phyloP scores from a whole-genome alignment of 192 early-diverging fungal species.

The Backusella tuberculispora region DNA sequence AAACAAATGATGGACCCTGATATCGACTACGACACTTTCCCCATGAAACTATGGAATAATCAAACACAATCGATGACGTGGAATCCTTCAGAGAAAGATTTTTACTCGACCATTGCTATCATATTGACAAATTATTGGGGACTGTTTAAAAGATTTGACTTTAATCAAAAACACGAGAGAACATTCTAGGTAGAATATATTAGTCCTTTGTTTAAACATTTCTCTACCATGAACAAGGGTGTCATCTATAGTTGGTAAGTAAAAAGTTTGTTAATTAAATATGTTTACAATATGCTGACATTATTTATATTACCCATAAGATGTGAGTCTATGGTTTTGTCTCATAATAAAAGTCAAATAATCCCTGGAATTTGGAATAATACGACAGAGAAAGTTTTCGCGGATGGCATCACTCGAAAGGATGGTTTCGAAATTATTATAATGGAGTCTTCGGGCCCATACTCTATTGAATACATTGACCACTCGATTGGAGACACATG shows the following conservation, averaged over 20 bases:
- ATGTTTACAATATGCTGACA: slow-evolving; percentile 2
- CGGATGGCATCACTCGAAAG: background rate
- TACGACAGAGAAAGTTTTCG: background rate
- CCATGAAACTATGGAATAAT: background rate
- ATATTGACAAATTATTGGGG: slow-evolving; percentile 1
- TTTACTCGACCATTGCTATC: background rate
- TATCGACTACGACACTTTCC: background rate
- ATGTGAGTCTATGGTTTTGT: background rate
- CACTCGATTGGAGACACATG: background rate
- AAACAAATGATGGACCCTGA: background rate
- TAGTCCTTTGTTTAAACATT: background rate
- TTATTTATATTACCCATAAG: background rate
- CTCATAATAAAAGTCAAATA: background rate
- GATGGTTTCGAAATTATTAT: background rate
- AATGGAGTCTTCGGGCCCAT: background rate
- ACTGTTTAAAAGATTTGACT: background rate
- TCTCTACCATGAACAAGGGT: background rate
- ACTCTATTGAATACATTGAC: background rate
- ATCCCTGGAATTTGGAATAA: background rate
- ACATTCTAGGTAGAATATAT: background rate
- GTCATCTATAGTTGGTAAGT: background rate
- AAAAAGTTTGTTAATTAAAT: background rate
- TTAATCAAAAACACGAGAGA: background rate
- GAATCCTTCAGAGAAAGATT: background rate
- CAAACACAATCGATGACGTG: background rate